Conservation (phyloP, 208 protist genomes). For the Porcisia hertigi region DNA sequence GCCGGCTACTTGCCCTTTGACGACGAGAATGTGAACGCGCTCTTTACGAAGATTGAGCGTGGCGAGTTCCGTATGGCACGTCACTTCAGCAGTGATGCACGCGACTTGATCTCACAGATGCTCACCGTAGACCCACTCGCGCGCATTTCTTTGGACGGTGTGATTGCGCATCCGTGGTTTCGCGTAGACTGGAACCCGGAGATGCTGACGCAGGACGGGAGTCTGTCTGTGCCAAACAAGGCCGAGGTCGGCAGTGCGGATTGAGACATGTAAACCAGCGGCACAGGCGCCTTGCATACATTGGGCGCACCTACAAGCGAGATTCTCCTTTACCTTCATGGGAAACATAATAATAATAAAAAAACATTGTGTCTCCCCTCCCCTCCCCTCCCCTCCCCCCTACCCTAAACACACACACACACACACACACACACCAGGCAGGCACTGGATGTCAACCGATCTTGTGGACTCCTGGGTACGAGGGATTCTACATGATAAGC, state of each 20-base stretch:
- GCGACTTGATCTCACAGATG: conserved; percentile 80
- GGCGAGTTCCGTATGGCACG: conserved; percentile 84
- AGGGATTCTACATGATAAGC: too few relatives aligned
- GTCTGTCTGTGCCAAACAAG: conserved; percentile 17
- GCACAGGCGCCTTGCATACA: background rate
- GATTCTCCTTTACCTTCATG: background rate
- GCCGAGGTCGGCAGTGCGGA: conserved; percentile 40
- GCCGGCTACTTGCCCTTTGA: conserved; percentile 93
- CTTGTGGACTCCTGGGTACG: too few relatives aligned
- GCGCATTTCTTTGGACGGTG: conserved; percentile 82
- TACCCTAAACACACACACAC: background rate
- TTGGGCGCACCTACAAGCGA: background rate
- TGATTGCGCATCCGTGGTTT: conserved; percentile 92
- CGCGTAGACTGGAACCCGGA: conserved; percentile 58
- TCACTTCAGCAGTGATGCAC: conserved; percentile 68
- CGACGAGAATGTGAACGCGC: conserved; percentile 82
- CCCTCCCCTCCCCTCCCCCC: background rate
- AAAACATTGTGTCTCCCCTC: background rate
- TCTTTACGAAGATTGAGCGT: conserved; percentile 92
- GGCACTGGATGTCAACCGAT: too few relatives aligned
- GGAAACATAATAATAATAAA: too few relatives aligned
- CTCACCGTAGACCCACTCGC: conserved; percentile 77
- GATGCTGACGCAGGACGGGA: conserved; percentile 30
- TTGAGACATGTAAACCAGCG: conserved; percentile 37
- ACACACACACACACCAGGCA: background rate